A percentile compares a stretch with the other conserved stretches of the same genome.
Evolutionary conservation across 2,329 filamentous ascomycete species (phyloP).

Genomic region (Laburnicola sp.): DNA sequence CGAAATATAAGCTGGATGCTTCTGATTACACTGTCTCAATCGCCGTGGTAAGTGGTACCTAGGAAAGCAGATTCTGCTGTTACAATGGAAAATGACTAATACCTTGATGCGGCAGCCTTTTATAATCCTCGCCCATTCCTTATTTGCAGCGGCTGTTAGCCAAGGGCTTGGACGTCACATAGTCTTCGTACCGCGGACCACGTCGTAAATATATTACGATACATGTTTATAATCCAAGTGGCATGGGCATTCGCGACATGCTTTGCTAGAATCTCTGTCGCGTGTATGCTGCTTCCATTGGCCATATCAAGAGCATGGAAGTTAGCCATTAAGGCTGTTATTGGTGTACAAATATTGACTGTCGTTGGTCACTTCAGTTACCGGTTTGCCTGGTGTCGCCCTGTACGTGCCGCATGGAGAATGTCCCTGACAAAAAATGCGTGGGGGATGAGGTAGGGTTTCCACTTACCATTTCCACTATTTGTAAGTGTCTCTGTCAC

Average conservation of each 20-base stretch:
- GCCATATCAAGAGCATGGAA: not conserved
- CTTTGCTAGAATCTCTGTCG: not conserved
- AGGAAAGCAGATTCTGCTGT: not conserved
- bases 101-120: not conserved
- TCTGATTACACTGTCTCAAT: not conserved
- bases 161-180: not conserved
- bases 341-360: not conserved
- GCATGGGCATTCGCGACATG: not conserved
- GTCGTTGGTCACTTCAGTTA: not conserved
- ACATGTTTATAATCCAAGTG: not conserved
- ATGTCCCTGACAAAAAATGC: not conserved
- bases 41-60: not conserved
- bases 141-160: not conserved
- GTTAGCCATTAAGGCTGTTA: not conserved
- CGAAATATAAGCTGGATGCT: not conserved
- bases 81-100: not conserved
- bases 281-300: not conserved
- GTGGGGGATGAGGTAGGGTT: not conserved
- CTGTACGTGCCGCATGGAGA: not conserved
- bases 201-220: not conserved
- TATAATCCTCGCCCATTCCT: not conserved
- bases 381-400: not conserved
- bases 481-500: not conserved
- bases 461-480: not conserved
- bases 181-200: not conserved